A percentile compares a stretch with the other conserved stretches of the same genome.
Evolutionary conservation across 2,329 filamentous ascomycete species (phyloP).

Genomic region (Monosporascus sp.): DNA sequence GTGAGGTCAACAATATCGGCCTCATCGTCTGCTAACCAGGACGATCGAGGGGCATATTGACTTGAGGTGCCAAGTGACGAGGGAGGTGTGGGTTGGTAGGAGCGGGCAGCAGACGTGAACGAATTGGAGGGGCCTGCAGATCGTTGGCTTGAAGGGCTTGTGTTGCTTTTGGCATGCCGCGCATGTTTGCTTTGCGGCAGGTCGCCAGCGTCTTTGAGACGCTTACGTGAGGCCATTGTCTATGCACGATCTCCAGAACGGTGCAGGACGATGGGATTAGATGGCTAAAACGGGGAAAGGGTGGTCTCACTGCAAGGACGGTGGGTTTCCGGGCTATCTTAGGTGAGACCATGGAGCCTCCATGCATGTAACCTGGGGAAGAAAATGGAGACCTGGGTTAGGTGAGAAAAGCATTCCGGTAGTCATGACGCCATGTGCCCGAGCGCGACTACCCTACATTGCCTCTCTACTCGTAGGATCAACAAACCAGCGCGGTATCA

Average conservation of each 20-base stretch:
- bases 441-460: too few species aligned
- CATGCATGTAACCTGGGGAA: background rate
- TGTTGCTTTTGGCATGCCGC: slow-evolving; percentile 5
- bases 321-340: background rate
- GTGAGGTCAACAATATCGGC: slow-evolving; percentile 38
- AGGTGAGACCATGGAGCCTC: background rate
- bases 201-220: background rate
- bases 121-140: background rate
- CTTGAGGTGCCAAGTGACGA: slow-evolving; percentile 12
- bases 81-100: slow-evolving; percentile 5
- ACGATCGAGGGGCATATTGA: slow-evolving; percentile 7
- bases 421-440: too few species aligned
- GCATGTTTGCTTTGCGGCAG: slow-evolving; percentile 10
- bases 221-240: background rate
- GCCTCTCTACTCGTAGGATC: background rate
- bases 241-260: background rate
- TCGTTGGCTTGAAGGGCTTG: slow-evolving; percentile 6
- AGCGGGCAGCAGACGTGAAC: slow-evolving; percentile 5
- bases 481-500: background rate
- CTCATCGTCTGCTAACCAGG: slow-evolving; percentile 19
- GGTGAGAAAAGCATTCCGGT: background rate
- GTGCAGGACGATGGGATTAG: background rate
- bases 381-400: background rate
- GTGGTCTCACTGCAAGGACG: background rate
- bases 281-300: background rate